A percentile compares a stretch with the other conserved stretches of the same genome.
These are phyloP conservation scores for Daldinia eschscholtzii DNA, from an alignment of 2,329 filamentous ascomycete genomes.

Conservation along the genomic window DNA sequence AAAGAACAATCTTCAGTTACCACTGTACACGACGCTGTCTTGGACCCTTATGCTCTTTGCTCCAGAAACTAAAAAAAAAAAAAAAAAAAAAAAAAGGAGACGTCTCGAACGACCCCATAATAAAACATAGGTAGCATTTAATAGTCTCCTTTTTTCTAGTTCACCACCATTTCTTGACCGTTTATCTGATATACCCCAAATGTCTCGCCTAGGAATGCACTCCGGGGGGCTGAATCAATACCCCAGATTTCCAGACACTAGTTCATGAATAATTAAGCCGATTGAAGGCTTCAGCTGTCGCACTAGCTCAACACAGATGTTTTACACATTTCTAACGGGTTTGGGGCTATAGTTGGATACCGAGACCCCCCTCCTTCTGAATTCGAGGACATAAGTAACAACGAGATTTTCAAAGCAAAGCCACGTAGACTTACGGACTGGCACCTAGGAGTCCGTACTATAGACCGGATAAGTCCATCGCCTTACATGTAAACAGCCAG, in stretches of 20 bases:
- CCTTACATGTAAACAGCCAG: too few relatives aligned
- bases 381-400: neutral
- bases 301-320: neutral
- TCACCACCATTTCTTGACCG: neutral
- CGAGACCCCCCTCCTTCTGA: neutral
- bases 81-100: neutral
- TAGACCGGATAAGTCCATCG: too few relatives aligned
- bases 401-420: neutral
- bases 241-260: neutral
- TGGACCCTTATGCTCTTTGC: conserved; percentile 10
- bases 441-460: too few relatives aligned
- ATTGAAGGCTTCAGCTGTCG: neutral
- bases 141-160: neutral
- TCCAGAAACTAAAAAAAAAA: neutral
- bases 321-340: neutral
- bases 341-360: neutral
- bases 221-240: neutral
- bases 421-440: neutral
- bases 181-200: neutral
- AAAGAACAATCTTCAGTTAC: conserved; percentile 1
- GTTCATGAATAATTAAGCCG: neutral
- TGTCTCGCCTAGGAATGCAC: neutral
- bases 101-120: neutral
- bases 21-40: neutral
- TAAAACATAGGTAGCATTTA: neutral